These are phyloP conservation scores for Viscum album DNA, from an alignment of 177 flowering plant genomes.

Conservation along the genomic window DNA sequence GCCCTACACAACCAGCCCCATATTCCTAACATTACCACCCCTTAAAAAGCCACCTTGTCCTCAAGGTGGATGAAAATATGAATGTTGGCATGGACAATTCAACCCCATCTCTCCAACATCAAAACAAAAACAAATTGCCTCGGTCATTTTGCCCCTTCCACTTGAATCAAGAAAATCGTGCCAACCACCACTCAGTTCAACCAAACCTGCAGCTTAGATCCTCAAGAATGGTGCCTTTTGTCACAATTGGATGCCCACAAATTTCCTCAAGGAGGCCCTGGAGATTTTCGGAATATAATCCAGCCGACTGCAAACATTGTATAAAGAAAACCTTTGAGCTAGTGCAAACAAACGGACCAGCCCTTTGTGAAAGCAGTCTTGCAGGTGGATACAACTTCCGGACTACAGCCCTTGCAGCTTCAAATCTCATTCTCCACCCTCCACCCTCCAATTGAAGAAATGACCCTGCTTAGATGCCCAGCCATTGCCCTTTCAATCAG, in stretches of 20 bases:
- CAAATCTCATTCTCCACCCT: constrained; percentile 97
- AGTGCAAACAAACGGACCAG: constrained; percentile 88
- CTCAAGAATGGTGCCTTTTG: constrained; percentile 71
- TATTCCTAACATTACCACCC: no score
- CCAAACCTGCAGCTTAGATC: constrained; percentile 80
- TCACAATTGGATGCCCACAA: constrained; percentile 36
- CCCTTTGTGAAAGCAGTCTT: constrained; percentile 85
- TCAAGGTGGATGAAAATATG: no score
- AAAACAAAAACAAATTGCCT: no score
- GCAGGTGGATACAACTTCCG: constrained; percentile 99
- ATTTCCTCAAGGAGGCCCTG: constrained; percentile 67
- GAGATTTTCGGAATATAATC: constrained; percentile 55
- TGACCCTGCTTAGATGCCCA: constrained; percentile 78
- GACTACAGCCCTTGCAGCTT: constrained; percentile 87
- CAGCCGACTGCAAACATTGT: constrained; percentile 73
- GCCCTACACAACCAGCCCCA: no score
- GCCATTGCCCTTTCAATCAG: constrained; percentile 65
- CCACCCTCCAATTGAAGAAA: constrained; percentile 99
- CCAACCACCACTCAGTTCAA: constrained; percentile 94
- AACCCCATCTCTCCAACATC: no score
- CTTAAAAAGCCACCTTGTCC: no score
- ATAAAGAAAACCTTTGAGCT: constrained; percentile 94
- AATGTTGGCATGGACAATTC: no score
- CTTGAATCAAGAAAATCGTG: constrained; percentile 93
- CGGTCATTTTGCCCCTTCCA: constrained; percentile 99